A percentile compares a stretch with the other conserved stretches of the same genome.
Evolutionary conservation across 257 asterid species (phyloP).

Genomic region (Cinchona pubescens): DNA sequence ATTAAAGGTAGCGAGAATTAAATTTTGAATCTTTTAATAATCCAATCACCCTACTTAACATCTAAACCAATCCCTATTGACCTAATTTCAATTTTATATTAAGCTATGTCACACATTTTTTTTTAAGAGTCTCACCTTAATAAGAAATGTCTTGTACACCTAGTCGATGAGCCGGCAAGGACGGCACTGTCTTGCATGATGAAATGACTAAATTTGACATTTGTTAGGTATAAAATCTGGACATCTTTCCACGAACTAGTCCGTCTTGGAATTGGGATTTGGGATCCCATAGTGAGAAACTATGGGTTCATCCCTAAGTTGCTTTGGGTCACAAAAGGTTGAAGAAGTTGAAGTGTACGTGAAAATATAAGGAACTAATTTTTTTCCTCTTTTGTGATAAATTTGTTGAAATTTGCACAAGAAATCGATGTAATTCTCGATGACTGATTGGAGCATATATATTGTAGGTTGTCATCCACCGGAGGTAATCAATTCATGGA

Average conservation of each 20-base stretch:
- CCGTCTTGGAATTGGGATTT: background rate
- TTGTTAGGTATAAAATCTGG: constrained; percentile 12
- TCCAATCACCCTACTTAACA: too few species aligned
- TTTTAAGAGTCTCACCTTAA: background rate
- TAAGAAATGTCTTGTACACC: background rate
- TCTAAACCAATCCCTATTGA: too few species aligned
- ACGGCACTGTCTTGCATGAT: constrained; percentile 21
- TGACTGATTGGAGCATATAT: background rate
- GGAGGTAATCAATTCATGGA: constrained; percentile 52
- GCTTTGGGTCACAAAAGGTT: constrained; percentile 59
- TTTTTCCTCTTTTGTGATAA: background rate
- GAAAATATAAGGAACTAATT: background rate
- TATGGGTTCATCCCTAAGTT: constrained; percentile 65
- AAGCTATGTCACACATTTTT: background rate
- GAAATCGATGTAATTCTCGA: background rate
- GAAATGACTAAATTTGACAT: constrained; percentile 16
- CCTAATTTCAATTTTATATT: too few species aligned
- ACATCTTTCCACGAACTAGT: background rate
- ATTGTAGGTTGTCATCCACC: constrained; percentile 33
- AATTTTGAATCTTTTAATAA: too few species aligned
- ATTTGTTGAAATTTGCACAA: background rate
- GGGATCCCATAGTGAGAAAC: constrained; percentile 12
- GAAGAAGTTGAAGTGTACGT: constrained; percentile 58
- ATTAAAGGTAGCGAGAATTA: too few species aligned
- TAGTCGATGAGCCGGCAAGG: constrained; percentile 32